A percentile compares a stretch with the other conserved stretches of the same genome.
Evolutionary conservation across 768 basidiomycete genomes (phyloP).

Genomic region (Tricholoma furcatifolium): DNA sequence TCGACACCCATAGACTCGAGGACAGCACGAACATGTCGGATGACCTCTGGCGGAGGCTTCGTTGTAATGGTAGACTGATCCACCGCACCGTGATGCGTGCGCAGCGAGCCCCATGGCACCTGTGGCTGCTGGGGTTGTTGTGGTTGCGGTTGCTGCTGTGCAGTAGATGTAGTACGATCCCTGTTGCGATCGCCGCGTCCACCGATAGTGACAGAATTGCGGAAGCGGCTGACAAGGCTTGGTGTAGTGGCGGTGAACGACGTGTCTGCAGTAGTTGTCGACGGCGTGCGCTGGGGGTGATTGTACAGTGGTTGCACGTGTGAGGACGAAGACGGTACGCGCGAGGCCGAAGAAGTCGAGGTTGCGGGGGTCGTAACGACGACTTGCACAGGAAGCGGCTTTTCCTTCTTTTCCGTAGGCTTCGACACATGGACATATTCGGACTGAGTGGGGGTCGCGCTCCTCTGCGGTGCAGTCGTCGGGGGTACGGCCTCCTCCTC

Average conservation of each 20-base stretch:
- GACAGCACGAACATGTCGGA: slow-evolving; percentile 78
- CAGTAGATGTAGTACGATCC: slow-evolving; percentile 28
- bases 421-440: slow-evolving; percentile 19
- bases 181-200: slow-evolving; percentile 20
- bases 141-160: slow-evolving; percentile 6
- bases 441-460: slow-evolving; percentile 26
- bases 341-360: slow-evolving; percentile 20
- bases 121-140: slow-evolving; percentile 21
- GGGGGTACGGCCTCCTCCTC: slow-evolving; percentile 19
- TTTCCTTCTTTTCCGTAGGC: slow-evolving; percentile 5
- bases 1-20: slow-evolving; percentile 90
- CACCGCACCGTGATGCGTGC: slow-evolving; percentile 89
- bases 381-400: slow-evolving; percentile 34
- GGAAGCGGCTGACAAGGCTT: slow-evolving; percentile 46
- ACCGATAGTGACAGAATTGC: slow-evolving; percentile 49
- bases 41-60: slow-evolving; percentile 80
- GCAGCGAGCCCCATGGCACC: slow-evolving; percentile 47
- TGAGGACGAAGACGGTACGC: slow-evolving; percentile 20
- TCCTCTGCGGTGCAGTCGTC: slow-evolving; percentile 15
- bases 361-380: slow-evolving; percentile 39
- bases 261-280: slow-evolving; percentile 38
- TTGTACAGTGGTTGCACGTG: slow-evolving; percentile 20
- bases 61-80: slow-evolving; percentile 90
- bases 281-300: slow-evolving; percentile 45
- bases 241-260: slow-evolving; percentile 33